A percentile compares a stretch with the other conserved stretches of the same genome.
Conservation (phyloP, 2,329 filamentous ascomycete genomes). For the Ophiostoma pallidulum region DNA sequence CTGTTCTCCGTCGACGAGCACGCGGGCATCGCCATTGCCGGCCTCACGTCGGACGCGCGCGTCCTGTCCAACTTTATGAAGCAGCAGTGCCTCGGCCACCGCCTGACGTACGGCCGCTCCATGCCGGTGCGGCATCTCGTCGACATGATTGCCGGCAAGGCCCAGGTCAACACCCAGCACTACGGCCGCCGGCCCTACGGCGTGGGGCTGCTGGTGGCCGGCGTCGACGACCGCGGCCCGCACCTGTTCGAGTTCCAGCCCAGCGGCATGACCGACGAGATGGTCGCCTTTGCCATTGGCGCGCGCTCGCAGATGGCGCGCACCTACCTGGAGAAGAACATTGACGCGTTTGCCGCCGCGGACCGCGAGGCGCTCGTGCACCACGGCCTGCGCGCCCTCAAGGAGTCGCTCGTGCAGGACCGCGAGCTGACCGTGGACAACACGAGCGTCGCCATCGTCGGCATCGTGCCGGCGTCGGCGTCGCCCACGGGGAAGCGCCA, state of each 20-base stretch:
- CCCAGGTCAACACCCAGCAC: constrained; percentile 94
- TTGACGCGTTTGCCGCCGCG: constrained; percentile 70
- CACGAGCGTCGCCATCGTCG: constrained; percentile 82
- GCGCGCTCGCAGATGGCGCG: constrained; percentile 94
- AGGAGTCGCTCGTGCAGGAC: constrained; percentile 93
- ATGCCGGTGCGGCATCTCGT: constrained; percentile 87
- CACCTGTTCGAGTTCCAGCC: constrained; percentile 99
- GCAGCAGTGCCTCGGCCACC: constrained; percentile 91
- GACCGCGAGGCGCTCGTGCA: constrained; percentile 77
- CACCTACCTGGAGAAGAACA: constrained; percentile 88
- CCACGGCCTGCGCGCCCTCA: constrained; percentile 83
- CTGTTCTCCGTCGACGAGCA: constrained; percentile 95
- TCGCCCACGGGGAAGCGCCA: constrained; percentile 41
- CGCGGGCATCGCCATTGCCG: constrained; percentile 89
- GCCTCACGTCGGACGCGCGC: constrained; percentile 92
- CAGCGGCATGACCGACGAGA: constrained; percentile 91
- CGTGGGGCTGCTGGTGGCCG: constrained; percentile 83
- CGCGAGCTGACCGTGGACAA: constrained; percentile 97
- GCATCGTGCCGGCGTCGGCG: constrained; percentile 49
- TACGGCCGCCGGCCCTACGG: constrained; percentile 96
- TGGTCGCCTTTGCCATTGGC: constrained; percentile 91
- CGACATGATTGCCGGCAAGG: constrained; percentile 86
- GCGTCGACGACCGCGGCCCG: constrained; percentile 86
- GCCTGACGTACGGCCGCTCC: constrained; percentile 89
- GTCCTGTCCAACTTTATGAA: constrained; percentile 99